Evolutionary conservation across 2,329 filamentous ascomycete species (phyloP), one percentile per base, ranked within the genome.

Genomic region (Teratosphaeria gauchensis): DNA sequence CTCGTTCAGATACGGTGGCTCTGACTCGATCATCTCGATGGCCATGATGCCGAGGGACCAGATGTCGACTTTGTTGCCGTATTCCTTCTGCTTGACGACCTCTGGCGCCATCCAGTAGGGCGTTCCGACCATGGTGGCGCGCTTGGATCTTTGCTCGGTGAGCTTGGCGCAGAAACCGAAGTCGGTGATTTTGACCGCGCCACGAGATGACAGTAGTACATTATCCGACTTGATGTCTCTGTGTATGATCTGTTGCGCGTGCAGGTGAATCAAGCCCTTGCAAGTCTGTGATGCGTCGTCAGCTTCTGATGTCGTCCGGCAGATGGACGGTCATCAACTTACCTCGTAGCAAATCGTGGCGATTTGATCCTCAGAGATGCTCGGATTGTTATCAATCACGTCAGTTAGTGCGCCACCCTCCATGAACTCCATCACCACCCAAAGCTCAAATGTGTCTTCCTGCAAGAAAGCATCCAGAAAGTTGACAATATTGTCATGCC

Each of bases 371-470:
- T 99, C 94, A 4, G 88, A 90, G 67, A 99, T 96, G 59, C 86
- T 85, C 1, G 88, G 84, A 75, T 97, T 99, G 77, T 97, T 96
- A 76, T 99, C 94, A 75, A 99, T 99, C 61, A 99, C 91, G 79
- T 99, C 94, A 1, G 94, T 99, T 73, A 99, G 78, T 62, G 94
- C 90, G 77, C 94, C 94, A 68, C 94, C 94, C 77, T 99, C 94
- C 94, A 99, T 99, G 70, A 92, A 99, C 77, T 99, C 94, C 94
- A 99, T 96, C 56, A 99, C 92, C 11, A 99, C 91, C 94, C 94
- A 99, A n/a, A 99, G 82, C 74, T 99, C 94, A 57, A 89, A 84
- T 69, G 89, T 91, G 74, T 94, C 92, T 74, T 96, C 95, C 69
- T 94, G 89, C 71, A 99, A 78, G 80, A 97, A 99, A 3, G 92